Base-by-base conservation (phyloP, 2,329 filamentous ascomycete species). In the Helotiales sp. region DNA sequence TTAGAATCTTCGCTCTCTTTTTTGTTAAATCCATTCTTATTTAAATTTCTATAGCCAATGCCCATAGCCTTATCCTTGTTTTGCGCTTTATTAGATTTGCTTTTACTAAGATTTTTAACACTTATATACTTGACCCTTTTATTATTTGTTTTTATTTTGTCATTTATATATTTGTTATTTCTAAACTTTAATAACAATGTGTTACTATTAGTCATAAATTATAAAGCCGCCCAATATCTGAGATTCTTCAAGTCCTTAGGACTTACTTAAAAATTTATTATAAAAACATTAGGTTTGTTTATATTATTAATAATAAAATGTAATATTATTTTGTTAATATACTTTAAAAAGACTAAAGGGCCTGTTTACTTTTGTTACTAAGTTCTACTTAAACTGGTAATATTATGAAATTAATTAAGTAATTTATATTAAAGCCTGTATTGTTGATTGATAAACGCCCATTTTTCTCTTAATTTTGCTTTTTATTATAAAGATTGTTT, bases 381-480 rank as follows among this genome's bases (percentile, higher is more conserved):
- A 70, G 61, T 45, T 60, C 63, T 68, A 49, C 69, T 66, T 71
- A 32, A 61, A 69, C 60, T 28, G 49, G 65, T 37, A 71, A 32
- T 68, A 71, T 69, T 47, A 57, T 70, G 28, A 70, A 61, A 59
- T 70, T 70, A 37, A 70, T 70, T 15, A 70, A 63, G 40, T 57
- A 70, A 63, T 67, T 67, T 43, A 43, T 67, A 50, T 71, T 69
- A 24, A 71, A 71, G 17, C 64, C 45, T 1, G 37, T 32, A 65
- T 37, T 15, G 30, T 68, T 63, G 22, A 37, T 17, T 45, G 40
- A 71, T 17, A 69, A 64, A 45, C 34, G 32, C 30, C 65, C 37
- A 17, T 66, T 68, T 62, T 52, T 58, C 57, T 71, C n/a, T 59
- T 24, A 71, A 37, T 45, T 32, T 57, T 50, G 63, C 58, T 69